These are phyloP conservation scores for Forsythia viridissima DNA, from an alignment of 257 asterid species.

Conservation along the genomic window DNA sequence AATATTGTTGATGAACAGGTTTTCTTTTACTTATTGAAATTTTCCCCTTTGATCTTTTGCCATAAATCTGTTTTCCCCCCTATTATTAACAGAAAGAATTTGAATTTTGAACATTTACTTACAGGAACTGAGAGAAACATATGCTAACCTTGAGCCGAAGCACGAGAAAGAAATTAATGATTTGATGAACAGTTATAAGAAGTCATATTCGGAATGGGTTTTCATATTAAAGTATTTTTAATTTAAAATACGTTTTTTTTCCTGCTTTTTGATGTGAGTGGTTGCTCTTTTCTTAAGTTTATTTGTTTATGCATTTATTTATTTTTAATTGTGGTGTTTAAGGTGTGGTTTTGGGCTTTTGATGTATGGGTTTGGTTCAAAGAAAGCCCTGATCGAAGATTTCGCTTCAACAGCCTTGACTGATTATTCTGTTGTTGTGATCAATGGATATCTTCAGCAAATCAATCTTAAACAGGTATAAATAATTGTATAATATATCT, in stretches of 20 bases:
- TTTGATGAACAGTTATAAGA: constrained; percentile 54
- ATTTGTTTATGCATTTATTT: neutral
- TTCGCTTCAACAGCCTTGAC: constrained; percentile 75
- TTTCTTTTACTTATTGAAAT: neutral
- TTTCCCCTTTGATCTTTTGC: neutral
- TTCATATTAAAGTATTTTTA: constrained; percentile 51
- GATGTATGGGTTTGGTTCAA: constrained; percentile 96
- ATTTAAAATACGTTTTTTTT: neutral
- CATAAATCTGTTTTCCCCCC: neutral
- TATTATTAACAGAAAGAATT: neutral
- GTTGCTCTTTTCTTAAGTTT: neutral
- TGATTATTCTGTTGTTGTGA: constrained; percentile 74
- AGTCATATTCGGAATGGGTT: constrained; percentile 67
- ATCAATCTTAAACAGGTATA: constrained; percentile 82
- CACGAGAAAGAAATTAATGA: constrained; percentile 72
- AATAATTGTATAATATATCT: neutral
- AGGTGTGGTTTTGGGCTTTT: constrained; percentile 86
- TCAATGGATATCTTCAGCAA: constrained; percentile 91
- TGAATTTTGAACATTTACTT: neutral
- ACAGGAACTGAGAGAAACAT: constrained; percentile 77
- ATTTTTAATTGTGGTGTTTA: constrained; percentile 10
- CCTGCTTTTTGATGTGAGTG: neutral
- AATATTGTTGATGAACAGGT: constrained; percentile 83
- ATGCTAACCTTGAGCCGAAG: constrained; percentile 65
- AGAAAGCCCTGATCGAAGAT: constrained; percentile 79